phyloP scores from a whole-genome alignment of 495 filamentous ascomycete genomes.

The Xylaria grammica region DNA sequence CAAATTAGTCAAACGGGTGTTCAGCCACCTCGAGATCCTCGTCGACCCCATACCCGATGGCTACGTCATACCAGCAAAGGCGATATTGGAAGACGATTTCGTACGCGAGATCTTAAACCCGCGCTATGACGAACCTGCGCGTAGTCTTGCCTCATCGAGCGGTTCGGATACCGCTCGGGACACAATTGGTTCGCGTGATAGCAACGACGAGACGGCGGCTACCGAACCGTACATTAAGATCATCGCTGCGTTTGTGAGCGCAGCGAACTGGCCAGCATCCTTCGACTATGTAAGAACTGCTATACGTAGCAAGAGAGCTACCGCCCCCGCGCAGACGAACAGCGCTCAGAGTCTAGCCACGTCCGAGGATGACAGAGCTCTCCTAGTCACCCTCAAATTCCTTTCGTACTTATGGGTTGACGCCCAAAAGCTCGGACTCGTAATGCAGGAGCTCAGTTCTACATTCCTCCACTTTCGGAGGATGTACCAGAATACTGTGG shows the following conservation, averaged over 20 bases:
- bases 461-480: constrained; percentile 67
- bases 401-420: constrained; percentile 67
- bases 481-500: constrained; percentile 64
- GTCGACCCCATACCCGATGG: constrained; percentile 55
- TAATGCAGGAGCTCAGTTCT: constrained; percentile 67
- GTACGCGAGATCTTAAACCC: constrained; percentile 37
- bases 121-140: constrained; percentile 41
- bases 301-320: constrained; percentile 53
- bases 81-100: constrained; percentile 49
- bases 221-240: constrained; percentile 55
- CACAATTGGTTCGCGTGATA: constrained; percentile 25
- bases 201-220: constrained; percentile 34
- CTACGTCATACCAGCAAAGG: constrained; percentile 50
- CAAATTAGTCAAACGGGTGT: constrained; percentile 45
- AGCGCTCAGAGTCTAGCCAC: constrained; percentile 44
- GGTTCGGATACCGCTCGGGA: constrained; percentile 51
- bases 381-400: constrained; percentile 57
- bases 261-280: constrained; percentile 61
- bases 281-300: constrained; percentile 59
- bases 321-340: constrained; percentile 43
- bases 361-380: constrained; percentile 57
- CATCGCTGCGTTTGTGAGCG: constrained; percentile 64
- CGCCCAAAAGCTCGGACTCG: constrained; percentile 58
- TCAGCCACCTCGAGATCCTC: constrained; percentile 49
- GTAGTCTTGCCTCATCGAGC: constrained; percentile 34